Evolutionary conservation across 176 grass and related monocot species (phyloP), one percentile per base, ranked within the genome.

Genomic region (Musa acuminata): DNA sequence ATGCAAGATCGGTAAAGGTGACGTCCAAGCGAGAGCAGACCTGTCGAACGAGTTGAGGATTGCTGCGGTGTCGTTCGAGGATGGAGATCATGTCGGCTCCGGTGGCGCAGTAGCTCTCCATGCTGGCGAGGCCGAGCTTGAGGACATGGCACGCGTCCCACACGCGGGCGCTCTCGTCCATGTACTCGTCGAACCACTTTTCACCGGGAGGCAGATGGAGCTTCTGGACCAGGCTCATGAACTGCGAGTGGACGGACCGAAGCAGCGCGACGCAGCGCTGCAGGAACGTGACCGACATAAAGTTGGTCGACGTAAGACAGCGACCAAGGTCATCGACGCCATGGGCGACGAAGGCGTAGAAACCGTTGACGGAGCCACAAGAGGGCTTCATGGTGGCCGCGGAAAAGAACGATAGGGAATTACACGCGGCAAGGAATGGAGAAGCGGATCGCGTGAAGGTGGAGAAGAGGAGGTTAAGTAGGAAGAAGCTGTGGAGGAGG

Each of bases 121-220:
- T 77, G 78, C 83, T 75, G 12, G 85, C 21, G 73, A 87, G 68
- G 76, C 89, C 93, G 22, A 73, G 75, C 52, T 91, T 91, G 51
- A 96, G 85, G 20, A 85, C 83, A 23, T 88, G 78, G 72, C 89
- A 92, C 1, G 81, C 87, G 26, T 96, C 85, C 87, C 87, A 92
- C 74, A 96, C 81, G 51, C 87, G 69, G 3, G 87, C 82, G 52
- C 86, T 87, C 89, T 96, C 93, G 83, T 96, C 89, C 93, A 96
- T 96, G 87, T 92, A 96, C 72, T 96, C 92, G 73, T 96, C 92
- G 8, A 92, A 85, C 92, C 92, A 96, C 0, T 84, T 84, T 10
- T 86, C 92, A 2, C 92, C 92, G 1, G 72, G 83, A 9, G 89
- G 92, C 64, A 96, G 87, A 73, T 92, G 89, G 64, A 96, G 89